A percentile compares a stretch with the other conserved stretches of the same genome.
These are phyloP conservation scores for Sherardia arvensis DNA, from an alignment of 257 asterid species.

Conservation along the genomic window DNA sequence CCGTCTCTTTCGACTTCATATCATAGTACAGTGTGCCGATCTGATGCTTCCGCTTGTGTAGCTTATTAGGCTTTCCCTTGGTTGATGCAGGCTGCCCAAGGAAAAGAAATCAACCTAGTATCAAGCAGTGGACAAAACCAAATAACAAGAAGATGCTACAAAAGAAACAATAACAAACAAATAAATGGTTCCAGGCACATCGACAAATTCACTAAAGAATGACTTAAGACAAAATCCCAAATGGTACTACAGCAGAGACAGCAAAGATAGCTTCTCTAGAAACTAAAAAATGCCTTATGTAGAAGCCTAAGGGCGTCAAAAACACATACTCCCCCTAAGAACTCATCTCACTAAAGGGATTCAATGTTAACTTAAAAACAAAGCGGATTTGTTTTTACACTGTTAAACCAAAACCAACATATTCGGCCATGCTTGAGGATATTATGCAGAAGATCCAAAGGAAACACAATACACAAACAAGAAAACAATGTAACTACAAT, in stretches of 20 bases:
- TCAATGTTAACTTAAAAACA: not conserved
- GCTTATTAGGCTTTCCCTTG: slow-evolving; percentile 83
- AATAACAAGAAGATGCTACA: not conserved
- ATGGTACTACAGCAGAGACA: not conserved
- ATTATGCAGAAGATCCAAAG: not conserved
- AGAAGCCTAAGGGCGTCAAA: not conserved
- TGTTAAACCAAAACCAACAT: not conserved
- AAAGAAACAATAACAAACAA: not conserved
- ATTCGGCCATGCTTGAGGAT: not conserved
- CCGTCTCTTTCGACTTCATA: slow-evolving; percentile 75
- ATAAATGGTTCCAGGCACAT: not conserved
- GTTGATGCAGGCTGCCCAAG: slow-evolving; percentile 63
- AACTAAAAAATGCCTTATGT: not conserved
- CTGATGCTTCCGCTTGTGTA: slow-evolving; percentile 96
- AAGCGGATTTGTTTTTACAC: not conserved
- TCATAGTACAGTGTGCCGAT: slow-evolving; percentile 66
- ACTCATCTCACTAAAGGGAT: not conserved
- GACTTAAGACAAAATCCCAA: not conserved
- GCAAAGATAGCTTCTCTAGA: not conserved
- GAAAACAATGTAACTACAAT: not conserved
- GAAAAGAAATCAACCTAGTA: slow-evolving; percentile 9
- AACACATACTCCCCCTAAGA: not conserved
- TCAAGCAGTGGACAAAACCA: not conserved
- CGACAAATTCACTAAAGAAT: not conserved
- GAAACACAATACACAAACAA: not conserved